Evolutionary conservation across 2,329 filamentous ascomycete genomes (phyloP).

Genomic region (Dryadomyces quercus-mongolicae): DNA sequence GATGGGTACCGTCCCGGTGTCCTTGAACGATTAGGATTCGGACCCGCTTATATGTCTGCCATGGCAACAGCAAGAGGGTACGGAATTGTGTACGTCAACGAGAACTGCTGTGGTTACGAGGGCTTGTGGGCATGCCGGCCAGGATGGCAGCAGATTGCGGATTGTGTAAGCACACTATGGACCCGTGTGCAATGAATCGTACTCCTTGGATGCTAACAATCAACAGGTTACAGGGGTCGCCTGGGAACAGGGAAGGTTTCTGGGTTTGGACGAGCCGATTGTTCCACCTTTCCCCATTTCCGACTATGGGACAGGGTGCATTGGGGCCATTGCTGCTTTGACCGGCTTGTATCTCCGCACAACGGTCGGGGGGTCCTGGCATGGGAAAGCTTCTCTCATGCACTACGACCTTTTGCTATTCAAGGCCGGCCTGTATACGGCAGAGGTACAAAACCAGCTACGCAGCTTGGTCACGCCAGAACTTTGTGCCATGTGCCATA

Average conservation of each 20-base stretch:
- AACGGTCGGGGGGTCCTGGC: slow-evolving; percentile 51
- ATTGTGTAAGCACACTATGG: slow-evolving; percentile 27
- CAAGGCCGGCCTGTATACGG: slow-evolving; percentile 43
- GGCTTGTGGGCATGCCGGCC: slow-evolving; percentile 32
- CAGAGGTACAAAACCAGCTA: slow-evolving; percentile 38
- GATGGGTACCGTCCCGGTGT: slow-evolving; percentile 37
- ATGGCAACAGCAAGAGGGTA: slow-evolving; percentile 25
- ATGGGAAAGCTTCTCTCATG: slow-evolving; percentile 50
- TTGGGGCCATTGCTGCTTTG: slow-evolving; percentile 56
- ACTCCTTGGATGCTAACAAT: no score
- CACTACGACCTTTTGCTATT: slow-evolving; percentile 59
- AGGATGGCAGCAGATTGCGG: slow-evolving; percentile 40
- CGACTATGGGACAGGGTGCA: slow-evolving; percentile 60
- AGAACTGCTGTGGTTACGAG: slow-evolving; percentile 46
- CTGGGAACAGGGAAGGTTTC: slow-evolving; percentile 50
- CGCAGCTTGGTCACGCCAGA: slow-evolving; percentile 27
- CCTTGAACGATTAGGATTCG: slow-evolving; percentile 28
- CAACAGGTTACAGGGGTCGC: slow-evolving; percentile 34
- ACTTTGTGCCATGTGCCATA: slow-evolving; percentile 43
- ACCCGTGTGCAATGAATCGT: no score
- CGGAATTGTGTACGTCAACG: slow-evolving; percentile 33
- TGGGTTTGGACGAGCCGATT: slow-evolving; percentile 50
- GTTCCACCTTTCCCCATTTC: slow-evolving; percentile 54
- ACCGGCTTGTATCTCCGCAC: slow-evolving; percentile 51
- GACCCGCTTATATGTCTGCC: slow-evolving; percentile 25